Conservation (phyloP, 352 stramenopile species). For the Phytophthora rubi region DNA sequence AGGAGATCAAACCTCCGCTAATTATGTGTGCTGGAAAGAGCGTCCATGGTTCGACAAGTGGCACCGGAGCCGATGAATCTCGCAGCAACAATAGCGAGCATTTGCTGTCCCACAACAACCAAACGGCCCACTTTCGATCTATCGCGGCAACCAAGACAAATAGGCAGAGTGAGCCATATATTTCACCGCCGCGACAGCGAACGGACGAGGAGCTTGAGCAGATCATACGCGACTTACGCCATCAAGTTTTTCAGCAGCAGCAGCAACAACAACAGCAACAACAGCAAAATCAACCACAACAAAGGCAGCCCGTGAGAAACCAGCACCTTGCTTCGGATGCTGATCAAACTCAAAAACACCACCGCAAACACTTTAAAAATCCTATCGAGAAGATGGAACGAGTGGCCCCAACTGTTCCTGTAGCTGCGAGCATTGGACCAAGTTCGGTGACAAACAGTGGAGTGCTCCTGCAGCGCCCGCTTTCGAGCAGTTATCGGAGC, state of each 20-base stretch:
- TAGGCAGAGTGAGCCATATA: not conserved
- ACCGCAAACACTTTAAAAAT: conserved; percentile 67
- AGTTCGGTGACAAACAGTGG: conserved; percentile 9
- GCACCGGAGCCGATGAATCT: conserved; percentile 3
- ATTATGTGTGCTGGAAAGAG: conserved; percentile 38
- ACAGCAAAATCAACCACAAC: not conserved
- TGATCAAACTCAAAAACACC: conserved; percentile 15
- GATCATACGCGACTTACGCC: conserved; percentile 69
- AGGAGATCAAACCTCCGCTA: conserved; percentile 4
- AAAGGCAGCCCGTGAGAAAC: not conserved
- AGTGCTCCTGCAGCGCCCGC: conserved; percentile 28
- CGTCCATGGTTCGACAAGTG: conserved; percentile 13
- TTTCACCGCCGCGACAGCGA: conserved; percentile 21
- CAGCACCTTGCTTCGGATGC: conserved; percentile 8
- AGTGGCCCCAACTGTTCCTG: conserved; percentile 8
- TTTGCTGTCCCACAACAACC: conserved; percentile 5
- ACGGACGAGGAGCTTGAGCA: conserved; percentile 70
- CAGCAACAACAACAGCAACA: conserved; percentile 8
- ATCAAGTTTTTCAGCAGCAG: conserved; percentile 54
- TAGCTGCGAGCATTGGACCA: conserved; percentile 1
- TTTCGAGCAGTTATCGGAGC: conserved; percentile 27
- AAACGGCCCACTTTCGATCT: not conserved
- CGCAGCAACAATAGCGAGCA: conserved; percentile 8
- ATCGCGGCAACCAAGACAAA: not conserved
- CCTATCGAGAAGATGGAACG: conserved; percentile 58